Percentiles rank a stretch among this genome's conserved stretches.
These are phyloP conservation scores for Gynandropsis gynandra DNA, from an alignment of 345 rosid genomes.

Conservation along the genomic window DNA sequence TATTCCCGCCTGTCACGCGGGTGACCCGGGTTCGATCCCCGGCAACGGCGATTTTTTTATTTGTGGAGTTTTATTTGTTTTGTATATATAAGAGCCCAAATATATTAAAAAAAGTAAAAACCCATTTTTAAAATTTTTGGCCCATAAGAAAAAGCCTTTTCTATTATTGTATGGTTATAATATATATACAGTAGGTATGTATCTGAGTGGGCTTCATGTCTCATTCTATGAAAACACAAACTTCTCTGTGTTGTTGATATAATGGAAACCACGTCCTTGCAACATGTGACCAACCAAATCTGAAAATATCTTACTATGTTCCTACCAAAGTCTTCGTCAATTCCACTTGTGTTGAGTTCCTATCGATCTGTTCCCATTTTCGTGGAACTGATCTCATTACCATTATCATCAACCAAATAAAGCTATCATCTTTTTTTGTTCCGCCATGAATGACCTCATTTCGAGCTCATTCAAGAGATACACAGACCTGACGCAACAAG, in stretches of 20 bases:
- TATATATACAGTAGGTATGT: too few species aligned
- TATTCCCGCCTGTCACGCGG: conserved; percentile 98
- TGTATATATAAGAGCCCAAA: too few species aligned
- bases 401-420: background rate
- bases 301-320: conserved; percentile 3
- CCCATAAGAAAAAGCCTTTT: too few species aligned
- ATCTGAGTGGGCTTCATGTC: conserved; percentile 28
- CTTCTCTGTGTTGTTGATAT: too few species aligned
- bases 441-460: conserved; percentile 43
- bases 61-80: too few species aligned
- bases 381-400: too few species aligned
- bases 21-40: conserved; percentile 99
- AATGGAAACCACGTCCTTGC: conserved; percentile 26
- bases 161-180: too few species aligned
- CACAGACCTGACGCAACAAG: conserved; percentile 41
- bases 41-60: conserved; percentile 52
- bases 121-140: too few species aligned
- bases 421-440: background rate
- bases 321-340: conserved; percentile 16
- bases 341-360: too few species aligned
- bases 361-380: too few species aligned
- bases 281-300: conserved; percentile 32
- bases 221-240: too few species aligned
- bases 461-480: conserved; percentile 56
- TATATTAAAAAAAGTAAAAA: too few species aligned